A percentile compares a stretch with the other conserved stretches of the same genome.
phyloP scores from a whole-genome alignment of 2,329 filamentous ascomycete genomes.

The Fusarium continuum region DNA sequence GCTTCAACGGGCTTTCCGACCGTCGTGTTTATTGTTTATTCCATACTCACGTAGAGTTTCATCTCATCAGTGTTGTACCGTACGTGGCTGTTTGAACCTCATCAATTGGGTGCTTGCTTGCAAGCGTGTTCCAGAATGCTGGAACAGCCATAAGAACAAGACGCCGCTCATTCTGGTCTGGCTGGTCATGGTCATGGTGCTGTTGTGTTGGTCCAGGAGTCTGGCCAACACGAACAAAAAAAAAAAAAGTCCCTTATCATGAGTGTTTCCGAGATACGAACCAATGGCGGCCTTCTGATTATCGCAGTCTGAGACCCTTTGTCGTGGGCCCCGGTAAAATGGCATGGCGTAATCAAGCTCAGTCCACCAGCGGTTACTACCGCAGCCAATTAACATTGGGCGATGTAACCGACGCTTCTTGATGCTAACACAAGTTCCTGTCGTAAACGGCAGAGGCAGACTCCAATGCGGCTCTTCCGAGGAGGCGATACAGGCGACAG shows the following conservation, averaged over 20 bases:
- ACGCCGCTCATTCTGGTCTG: no score
- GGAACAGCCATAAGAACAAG: background rate
- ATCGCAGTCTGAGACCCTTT: slow-evolving; percentile 13
- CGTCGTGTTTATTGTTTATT: no score
- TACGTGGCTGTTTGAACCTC: background rate
- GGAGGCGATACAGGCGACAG: no score
- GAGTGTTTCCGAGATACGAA: background rate
- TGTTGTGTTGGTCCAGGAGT: background rate
- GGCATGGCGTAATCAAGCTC: slow-evolving; percentile 22
- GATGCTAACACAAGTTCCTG: slow-evolving; percentile 13
- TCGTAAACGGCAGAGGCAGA: background rate
- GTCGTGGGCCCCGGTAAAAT: slow-evolving; percentile 2
- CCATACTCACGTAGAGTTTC: no score
- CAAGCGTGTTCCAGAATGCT: background rate
- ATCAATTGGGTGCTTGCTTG: slow-evolving; percentile 19
- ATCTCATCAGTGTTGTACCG: no score
- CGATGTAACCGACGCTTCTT: background rate
- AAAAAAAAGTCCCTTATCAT: background rate
- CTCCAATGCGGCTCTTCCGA: background rate
- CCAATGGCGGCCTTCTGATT: slow-evolving; percentile 5
- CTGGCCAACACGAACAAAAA: background rate
- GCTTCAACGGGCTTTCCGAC: no score
- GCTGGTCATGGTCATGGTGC: no score
- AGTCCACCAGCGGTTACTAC: background rate
- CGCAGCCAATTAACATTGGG: background rate